phyloP scores from a whole-genome alignment of 129 eudicot genomes.

The Flaveria bidentis region DNA sequence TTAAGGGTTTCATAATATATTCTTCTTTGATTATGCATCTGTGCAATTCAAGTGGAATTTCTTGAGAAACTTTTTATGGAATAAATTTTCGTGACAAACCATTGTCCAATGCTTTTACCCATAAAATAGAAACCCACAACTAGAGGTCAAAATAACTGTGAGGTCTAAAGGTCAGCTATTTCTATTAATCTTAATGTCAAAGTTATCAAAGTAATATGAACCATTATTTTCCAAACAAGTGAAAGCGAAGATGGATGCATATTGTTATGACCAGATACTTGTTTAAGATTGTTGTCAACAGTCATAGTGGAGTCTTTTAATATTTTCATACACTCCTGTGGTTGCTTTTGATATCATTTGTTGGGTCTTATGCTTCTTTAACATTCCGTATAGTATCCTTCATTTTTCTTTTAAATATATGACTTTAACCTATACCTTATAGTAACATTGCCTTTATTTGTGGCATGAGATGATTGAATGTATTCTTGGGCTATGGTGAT shows the following conservation, averaged over 20 bases:
- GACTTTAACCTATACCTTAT: not conserved
- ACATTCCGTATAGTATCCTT: not conserved
- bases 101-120: slow-evolving; percentile 3
- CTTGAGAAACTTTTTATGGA: not conserved
- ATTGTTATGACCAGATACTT: slow-evolving; percentile 3
- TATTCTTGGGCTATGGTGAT: not conserved
- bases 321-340: not conserved
- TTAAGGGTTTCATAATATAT: not conserved
- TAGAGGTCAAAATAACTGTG: not conserved
- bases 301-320: not conserved
- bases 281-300: slow-evolving; percentile 1
- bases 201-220: slow-evolving; percentile 7
- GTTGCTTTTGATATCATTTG: not conserved
- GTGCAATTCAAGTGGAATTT: not conserved
- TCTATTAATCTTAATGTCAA: not conserved
- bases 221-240: not conserved
- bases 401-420: not conserved
- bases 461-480: not conserved
- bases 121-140: not conserved
- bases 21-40: not conserved
- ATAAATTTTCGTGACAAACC: not conserved
- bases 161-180: not conserved
- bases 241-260: not conserved
- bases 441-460: not conserved
- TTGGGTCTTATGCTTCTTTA: not conserved